These are phyloP conservation scores for Nakaseomyces kungkrabaensis DNA, from an alignment of 1,139 yeast species.

Conservation along the genomic window DNA sequence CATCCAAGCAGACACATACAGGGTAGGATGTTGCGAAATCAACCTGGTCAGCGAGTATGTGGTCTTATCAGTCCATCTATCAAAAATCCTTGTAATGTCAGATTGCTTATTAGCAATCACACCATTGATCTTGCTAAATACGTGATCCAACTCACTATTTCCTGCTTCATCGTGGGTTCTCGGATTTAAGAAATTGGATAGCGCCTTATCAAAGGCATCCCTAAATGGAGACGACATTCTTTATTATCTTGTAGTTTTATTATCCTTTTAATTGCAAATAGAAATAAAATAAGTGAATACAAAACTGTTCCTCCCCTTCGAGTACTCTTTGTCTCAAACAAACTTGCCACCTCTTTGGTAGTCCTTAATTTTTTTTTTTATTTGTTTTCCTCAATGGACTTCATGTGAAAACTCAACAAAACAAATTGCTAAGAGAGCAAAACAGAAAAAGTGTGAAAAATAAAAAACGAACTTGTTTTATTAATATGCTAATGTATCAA, in stretches of 20 bases:
- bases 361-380: neutral
- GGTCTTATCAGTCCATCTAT: constrained; percentile 1
- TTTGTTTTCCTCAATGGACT: neutral
- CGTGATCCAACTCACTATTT: neutral
- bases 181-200: neutral
- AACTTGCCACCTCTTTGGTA: too few relatives aligned
- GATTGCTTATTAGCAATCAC: neutral
- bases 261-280: too few relatives aligned
- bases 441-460: too few relatives aligned
- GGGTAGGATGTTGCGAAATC: neutral
- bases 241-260: neutral
- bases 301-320: too few relatives aligned
- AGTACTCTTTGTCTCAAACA: neutral
- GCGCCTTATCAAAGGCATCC: neutral
- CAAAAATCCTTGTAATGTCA: neutral
- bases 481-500: too few relatives aligned
- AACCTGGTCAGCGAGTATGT: neutral
- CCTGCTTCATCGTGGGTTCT: neutral
- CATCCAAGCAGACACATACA: constrained; percentile 1
- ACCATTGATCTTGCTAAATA: neutral
- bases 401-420: too few relatives aligned
- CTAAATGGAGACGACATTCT: constrained; percentile 1
- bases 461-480: too few relatives aligned
- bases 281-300: too few relatives aligned
- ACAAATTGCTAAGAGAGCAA: too few relatives aligned